Conservation (phyloP, 305 asterid genomes). For the Nicotiana rustica region DNA sequence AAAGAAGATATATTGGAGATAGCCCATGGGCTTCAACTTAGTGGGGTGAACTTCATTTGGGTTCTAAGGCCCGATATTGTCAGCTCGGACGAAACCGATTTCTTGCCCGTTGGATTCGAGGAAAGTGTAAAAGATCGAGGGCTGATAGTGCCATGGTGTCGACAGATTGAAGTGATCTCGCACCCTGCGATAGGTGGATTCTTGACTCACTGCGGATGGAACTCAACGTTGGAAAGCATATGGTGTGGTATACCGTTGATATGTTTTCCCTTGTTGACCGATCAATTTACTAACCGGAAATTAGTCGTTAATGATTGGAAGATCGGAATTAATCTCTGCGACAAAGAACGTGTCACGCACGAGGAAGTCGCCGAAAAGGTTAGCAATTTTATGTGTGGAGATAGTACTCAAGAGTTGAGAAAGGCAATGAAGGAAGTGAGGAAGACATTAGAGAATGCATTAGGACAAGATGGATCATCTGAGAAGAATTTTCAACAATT, state of each 20-base stretch:
- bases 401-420: conserved; percentile 50
- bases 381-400: conserved; percentile 54
- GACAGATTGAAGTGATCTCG: conserved; percentile 68
- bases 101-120: conserved; percentile 64
- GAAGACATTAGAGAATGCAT: conserved; percentile 56
- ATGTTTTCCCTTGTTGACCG: conserved; percentile 72
- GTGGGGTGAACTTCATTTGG: conserved; percentile 76
- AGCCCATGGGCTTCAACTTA: conserved; percentile 64
- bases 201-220: conserved; percentile 89
- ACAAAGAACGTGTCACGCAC: conserved; percentile 43
- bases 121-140: conserved; percentile 54
- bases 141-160: conserved; percentile 75
- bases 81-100: conserved; percentile 59
- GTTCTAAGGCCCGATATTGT: conserved; percentile 80
- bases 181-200: conserved; percentile 82
- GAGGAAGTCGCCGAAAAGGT: conserved; percentile 66
- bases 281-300: conserved; percentile 79
- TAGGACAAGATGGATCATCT: conserved; percentile 64
- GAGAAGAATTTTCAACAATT: conserved; percentile 54
- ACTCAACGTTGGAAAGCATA: conserved; percentile 78
- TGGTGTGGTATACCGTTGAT: conserved; percentile 72
- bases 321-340: conserved; percentile 71
- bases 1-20: conserved; percentile 65
- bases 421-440: conserved; percentile 57
- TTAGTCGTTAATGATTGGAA: conserved; percentile 83